These are phyloP conservation scores for Phytopythium boreale DNA, from an alignment of 352 stramenopile species.

Conservation along the genomic window DNA sequence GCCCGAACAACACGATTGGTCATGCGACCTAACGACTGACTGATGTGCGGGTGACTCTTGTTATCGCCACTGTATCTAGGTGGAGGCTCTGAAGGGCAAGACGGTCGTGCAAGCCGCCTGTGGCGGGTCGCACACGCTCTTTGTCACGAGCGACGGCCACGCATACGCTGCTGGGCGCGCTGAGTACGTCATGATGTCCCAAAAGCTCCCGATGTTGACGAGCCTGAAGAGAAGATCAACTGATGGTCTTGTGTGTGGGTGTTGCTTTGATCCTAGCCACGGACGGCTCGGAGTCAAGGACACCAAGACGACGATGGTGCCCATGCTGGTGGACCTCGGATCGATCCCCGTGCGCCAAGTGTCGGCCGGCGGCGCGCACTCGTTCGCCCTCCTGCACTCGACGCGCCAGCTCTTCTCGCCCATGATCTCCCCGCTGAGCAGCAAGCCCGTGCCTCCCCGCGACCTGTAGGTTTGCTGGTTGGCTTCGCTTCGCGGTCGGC, in stretches of 20 bases:
- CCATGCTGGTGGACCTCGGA: constrained; percentile 52
- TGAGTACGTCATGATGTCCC: constrained; percentile 58
- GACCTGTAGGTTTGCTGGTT: constrained; percentile 11
- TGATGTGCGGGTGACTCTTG: background rate
- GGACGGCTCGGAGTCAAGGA: constrained; percentile 59
- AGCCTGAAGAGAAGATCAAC: background rate
- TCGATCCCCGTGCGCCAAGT: constrained; percentile 60
- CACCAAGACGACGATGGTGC: constrained; percentile 49
- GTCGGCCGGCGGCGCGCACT: constrained; percentile 72
- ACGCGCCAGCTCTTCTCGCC: constrained; percentile 52
- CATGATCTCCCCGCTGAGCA: constrained; percentile 48
- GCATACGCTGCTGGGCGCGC: constrained; percentile 79
- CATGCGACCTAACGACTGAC: background rate
- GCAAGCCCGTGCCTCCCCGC: constrained; percentile 19
- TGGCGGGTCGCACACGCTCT: constrained; percentile 84
- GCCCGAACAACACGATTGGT: background rate
- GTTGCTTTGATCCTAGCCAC: constrained; percentile 42
- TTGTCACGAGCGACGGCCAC: constrained; percentile 81
- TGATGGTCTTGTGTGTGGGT: constrained; percentile 6
- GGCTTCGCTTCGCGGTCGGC: background rate
- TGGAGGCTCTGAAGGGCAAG: constrained; percentile 61
- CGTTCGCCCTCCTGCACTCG: constrained; percentile 65
- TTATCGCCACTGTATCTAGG: constrained; percentile 18
- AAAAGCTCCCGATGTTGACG: background rate
- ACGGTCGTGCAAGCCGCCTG: constrained; percentile 69